Evolutionary conservation across 768 basidiomycete species (phyloP).

Genomic region (Pulveroboletus frians): DNA sequence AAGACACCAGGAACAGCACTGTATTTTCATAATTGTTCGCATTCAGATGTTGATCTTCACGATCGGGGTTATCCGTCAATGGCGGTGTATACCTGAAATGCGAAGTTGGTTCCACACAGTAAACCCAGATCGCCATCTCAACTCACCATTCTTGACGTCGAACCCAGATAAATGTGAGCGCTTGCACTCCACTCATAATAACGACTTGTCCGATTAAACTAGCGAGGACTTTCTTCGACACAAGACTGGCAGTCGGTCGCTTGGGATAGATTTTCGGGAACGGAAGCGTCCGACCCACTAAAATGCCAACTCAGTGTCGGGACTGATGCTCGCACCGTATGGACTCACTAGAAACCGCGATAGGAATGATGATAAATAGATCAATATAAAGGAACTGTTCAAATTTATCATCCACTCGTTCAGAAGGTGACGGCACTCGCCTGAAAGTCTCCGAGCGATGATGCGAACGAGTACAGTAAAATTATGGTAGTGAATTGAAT

Average conservation of each 20-base stretch:
- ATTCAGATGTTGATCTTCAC: slow-evolving; percentile 65
- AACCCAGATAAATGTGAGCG: slow-evolving; percentile 89
- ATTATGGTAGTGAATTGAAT: slow-evolving; percentile 99
- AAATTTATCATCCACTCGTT: slow-evolving; percentile 6
- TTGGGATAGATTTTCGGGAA: slow-evolving; percentile 83
- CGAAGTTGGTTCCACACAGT: neutral
- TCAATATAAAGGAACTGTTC: slow-evolving; percentile 93
- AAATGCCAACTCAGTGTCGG: slow-evolving; percentile 3
- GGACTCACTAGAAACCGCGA: slow-evolving; percentile 88
- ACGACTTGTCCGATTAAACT: slow-evolving; percentile 92
- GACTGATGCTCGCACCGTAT: neutral
- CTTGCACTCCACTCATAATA: slow-evolving; percentile 76
- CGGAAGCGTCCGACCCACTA: slow-evolving; percentile 94
- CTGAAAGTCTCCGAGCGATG: slow-evolving; percentile 95
- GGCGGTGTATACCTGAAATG: slow-evolving; percentile 72
- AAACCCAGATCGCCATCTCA: neutral
- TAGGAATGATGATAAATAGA: slow-evolving; percentile 94
- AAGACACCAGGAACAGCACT: slow-evolving; percentile 86
- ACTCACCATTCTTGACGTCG: slow-evolving; percentile 74
- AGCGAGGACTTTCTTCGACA: slow-evolving; percentile 90
- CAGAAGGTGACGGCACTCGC: slow-evolving; percentile 36
- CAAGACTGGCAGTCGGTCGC: slow-evolving; percentile 90
- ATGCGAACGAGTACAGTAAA: slow-evolving; percentile 92
- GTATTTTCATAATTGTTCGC: slow-evolving; percentile 91
- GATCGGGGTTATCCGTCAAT: slow-evolving; percentile 38